Percentiles rank a stretch among this genome's conserved stretches.
phyloP scores from a whole-genome alignment of 176 grass and related monocot species.

The Neostapfia colusana region DNA sequence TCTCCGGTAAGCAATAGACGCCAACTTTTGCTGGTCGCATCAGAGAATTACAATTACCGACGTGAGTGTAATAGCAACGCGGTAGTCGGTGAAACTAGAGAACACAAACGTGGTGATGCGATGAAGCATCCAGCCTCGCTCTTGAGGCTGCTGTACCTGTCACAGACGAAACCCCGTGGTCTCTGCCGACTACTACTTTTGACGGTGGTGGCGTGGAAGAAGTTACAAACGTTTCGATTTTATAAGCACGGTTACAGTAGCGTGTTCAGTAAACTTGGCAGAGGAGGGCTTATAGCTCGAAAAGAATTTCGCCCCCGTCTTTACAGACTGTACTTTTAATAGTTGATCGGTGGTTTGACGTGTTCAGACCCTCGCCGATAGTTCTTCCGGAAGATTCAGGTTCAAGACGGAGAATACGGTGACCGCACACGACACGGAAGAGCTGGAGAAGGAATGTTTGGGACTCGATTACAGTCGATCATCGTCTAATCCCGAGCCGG shows the following conservation, averaged over 20 bases:
- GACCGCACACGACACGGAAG: background rate
- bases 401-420: background rate
- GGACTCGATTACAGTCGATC: background rate
- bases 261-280: background rate
- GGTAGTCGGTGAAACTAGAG: background rate
- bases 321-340: background rate
- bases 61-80: background rate
- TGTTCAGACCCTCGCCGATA: slow-evolving; percentile 15
- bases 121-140: background rate
- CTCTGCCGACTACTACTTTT: background rate
- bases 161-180: background rate
- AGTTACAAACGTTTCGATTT: background rate
- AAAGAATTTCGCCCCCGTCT: background rate
- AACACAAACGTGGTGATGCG: background rate
- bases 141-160: background rate
- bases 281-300: background rate
- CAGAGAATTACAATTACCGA: background rate
- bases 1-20: too few species aligned
- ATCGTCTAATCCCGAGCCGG: background rate
- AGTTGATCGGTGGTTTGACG: background rate
- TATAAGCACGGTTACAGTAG: background rate
- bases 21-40: background rate
- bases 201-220: background rate
- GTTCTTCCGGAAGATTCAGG: background rate
- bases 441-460: background rate